A percentile compares a stretch with the other conserved stretches of the same genome.
These are phyloP conservation scores for Fusarium euwallaceae DNA, from an alignment of 2,329 filamentous ascomycete genomes.

Conservation along the genomic window DNA sequence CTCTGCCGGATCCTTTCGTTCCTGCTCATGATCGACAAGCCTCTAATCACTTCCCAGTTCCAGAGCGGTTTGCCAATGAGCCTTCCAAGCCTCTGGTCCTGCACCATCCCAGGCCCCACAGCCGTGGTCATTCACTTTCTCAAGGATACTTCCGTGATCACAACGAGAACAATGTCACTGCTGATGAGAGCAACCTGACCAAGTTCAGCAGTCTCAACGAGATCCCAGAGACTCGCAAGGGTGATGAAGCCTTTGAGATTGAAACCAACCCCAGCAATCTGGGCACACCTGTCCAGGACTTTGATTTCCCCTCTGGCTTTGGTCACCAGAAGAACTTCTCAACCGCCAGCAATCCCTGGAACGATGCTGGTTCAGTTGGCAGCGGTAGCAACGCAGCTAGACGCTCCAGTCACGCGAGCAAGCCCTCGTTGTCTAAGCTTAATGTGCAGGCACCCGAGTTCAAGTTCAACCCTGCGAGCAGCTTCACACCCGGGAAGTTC, in stretches of 20 bases:
- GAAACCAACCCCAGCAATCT: constrained; percentile 81
- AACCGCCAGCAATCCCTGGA: constrained; percentile 73
- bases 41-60: constrained; percentile 63
- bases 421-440: constrained; percentile 80
- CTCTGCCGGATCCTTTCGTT: constrained; percentile 41
- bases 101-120: constrained; percentile 81
- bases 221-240: constrained; percentile 55
- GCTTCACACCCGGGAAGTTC: constrained; percentile 43
- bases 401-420: constrained; percentile 71
- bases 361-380: constrained; percentile 59
- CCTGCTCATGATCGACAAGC: constrained; percentile 57
- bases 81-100: constrained; percentile 68
- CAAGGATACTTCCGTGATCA: constrained; percentile 74
- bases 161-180: constrained; percentile 54
- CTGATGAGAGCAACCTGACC: constrained; percentile 35
- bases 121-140: constrained; percentile 77
- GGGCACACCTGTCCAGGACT: constrained; percentile 70
- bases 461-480: constrained; percentile 74
- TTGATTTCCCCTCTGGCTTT: constrained; percentile 61
- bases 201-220: constrained; percentile 57
- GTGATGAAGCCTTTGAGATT: constrained; percentile 73
- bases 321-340: constrained; percentile 70
- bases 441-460: constrained; percentile 94
- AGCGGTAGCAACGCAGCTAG: constrained; percentile 52
- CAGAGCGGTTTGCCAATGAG: constrained; percentile 66